Evolutionary conservation across 176 grass and related monocot species (phyloP).

Genomic region (Otatea glauca): DNA sequence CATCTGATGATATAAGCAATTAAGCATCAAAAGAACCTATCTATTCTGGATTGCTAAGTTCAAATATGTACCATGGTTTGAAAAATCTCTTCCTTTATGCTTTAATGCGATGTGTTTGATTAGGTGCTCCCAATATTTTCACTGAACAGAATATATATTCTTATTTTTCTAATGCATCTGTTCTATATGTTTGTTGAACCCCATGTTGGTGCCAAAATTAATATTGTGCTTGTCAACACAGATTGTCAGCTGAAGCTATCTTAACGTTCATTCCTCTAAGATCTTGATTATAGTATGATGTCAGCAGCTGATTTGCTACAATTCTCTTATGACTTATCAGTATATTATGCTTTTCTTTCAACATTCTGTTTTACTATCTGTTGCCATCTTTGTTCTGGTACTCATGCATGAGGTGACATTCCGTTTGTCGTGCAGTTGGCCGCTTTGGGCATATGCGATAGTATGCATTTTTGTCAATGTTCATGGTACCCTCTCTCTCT

Average conservation of each 20-base stretch:
- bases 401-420: slow-evolving; percentile 37
- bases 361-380: neutral
- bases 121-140: neutral
- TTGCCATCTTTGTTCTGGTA: slow-evolving; percentile 8
- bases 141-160: neutral
- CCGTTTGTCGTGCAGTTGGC: slow-evolving; percentile 75
- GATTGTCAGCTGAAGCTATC: neutral
- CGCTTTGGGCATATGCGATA: slow-evolving; percentile 87
- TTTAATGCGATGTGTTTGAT: neutral
- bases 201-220: neutral
- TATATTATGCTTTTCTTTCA: neutral
- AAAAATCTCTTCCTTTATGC: neutral
- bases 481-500: slow-evolving; percentile 60
- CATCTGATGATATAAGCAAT: slow-evolving; percentile 11
- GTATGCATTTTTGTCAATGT: slow-evolving; percentile 86
- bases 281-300: slow-evolving; percentile 31
- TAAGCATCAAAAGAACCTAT: slow-evolving; percentile 5
- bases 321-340: neutral
- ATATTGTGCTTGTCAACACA: neutral
- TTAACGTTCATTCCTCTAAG: neutral
- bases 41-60: neutral
- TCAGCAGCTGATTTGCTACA: neutral
- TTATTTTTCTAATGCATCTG: neutral
- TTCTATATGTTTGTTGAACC: no score
- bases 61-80: neutral